These are phyloP conservation scores for Solanum virginianum DNA, from an alignment of 257 asterid genomes.

Conservation along the genomic window DNA sequence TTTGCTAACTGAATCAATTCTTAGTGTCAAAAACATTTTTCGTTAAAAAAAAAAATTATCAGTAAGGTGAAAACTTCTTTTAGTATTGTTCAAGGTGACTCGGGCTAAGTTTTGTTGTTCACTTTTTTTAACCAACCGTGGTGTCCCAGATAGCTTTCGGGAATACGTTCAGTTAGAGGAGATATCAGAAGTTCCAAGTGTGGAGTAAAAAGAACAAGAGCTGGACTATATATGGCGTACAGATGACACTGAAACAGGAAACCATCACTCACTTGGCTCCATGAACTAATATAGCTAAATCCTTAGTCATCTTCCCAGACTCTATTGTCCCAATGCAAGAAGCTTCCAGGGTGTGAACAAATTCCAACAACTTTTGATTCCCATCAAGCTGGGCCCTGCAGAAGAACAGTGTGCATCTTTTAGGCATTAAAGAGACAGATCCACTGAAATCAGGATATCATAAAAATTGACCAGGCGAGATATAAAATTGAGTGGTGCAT, in stretches of 20 bases:
- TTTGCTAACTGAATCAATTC: neutral
- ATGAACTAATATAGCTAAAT: slow-evolving; percentile 67
- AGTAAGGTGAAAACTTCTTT: neutral
- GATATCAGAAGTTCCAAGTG: neutral
- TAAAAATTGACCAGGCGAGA: neutral
- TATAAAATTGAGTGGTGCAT: neutral
- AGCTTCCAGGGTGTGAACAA: slow-evolving; percentile 66
- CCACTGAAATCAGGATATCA: neutral
- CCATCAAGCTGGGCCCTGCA: slow-evolving; percentile 77
- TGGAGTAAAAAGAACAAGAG: neutral
- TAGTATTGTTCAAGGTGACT: neutral
- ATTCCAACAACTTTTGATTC: slow-evolving; percentile 48
- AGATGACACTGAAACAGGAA: neutral
- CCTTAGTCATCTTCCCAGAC: slow-evolving; percentile 93
- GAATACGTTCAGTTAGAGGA: neutral
- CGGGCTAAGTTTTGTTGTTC: neutral
- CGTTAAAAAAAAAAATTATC: neutral
- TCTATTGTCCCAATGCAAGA: slow-evolving; percentile 80
- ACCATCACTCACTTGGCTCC: slow-evolving; percentile 66
- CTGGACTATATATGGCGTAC: neutral
- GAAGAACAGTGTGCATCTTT: neutral
- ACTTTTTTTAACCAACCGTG: neutral
- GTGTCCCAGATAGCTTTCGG: neutral
- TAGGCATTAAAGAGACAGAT: neutral
- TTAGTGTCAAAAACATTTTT: neutral